phyloP scores from a whole-genome alignment of 805 yeast species.

The Jamesozyma rosinii region DNA sequence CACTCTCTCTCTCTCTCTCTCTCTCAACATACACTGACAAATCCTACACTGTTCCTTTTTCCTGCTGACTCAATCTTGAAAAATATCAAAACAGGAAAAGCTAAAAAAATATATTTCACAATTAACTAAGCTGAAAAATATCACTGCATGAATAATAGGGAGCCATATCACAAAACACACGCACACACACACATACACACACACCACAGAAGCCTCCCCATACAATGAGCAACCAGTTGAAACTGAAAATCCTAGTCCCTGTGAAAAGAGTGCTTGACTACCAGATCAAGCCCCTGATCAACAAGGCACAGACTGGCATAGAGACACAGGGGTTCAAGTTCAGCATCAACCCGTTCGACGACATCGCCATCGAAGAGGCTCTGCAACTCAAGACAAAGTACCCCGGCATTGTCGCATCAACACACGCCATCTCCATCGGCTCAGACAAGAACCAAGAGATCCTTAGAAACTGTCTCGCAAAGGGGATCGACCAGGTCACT shows the following conservation, averaged over 20 bases:
- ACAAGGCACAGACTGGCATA: slow-evolving; percentile 67
- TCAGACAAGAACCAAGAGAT: slow-evolving; percentile 80
- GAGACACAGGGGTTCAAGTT: slow-evolving; percentile 86
- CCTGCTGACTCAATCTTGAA: background rate
- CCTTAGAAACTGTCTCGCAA: slow-evolving; percentile 82
- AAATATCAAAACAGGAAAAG: background rate
- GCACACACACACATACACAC: too few species aligned
- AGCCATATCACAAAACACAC: too few species aligned
- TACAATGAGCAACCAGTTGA: background rate
- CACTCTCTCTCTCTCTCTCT: too few species aligned
- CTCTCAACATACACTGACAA: too few species aligned
- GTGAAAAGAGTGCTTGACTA: slow-evolving; percentile 91
- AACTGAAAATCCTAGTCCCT: slow-evolving; percentile 62
- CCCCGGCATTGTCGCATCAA: slow-evolving; percentile 50
- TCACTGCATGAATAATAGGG: too few species aligned
- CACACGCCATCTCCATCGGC: slow-evolving; percentile 90
- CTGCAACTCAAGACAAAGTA: slow-evolving; percentile 55
- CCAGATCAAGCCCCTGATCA: slow-evolving; percentile 87
- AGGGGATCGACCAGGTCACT: slow-evolving; percentile 85
- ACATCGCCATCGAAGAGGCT: slow-evolving; percentile 95
- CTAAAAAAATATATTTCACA: too few species aligned
- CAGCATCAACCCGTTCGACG: slow-evolving; percentile 94
- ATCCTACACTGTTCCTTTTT: too few species aligned
- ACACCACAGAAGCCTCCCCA: too few species aligned
- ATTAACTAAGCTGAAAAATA: too few species aligned